Evolutionary conservation across 495 filamentous ascomycete genomes (phyloP).

Genomic region (Xeromyces bisporus): DNA sequence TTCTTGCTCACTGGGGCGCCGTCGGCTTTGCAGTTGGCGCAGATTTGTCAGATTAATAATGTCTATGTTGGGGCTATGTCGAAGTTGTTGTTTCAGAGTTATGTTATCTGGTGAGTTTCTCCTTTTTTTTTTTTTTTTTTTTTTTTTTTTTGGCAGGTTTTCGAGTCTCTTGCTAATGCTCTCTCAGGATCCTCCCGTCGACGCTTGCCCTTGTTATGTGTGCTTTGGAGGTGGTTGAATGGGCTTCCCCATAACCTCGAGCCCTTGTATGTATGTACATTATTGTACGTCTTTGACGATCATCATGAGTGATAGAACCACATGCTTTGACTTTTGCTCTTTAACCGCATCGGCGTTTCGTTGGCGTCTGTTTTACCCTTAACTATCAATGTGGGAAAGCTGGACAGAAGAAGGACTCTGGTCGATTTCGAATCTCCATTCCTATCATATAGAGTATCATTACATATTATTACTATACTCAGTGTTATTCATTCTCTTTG

Average conservation of each 20-base stretch:
- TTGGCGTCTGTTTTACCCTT: background rate
- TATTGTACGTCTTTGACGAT: background rate
- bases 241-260: slow-evolving; percentile 37
- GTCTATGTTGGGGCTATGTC: slow-evolving; percentile 92
- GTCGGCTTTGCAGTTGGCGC: slow-evolving; percentile 83
- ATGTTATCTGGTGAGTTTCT: slow-evolving; percentile 69
- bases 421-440: too few species aligned
- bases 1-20: slow-evolving; percentile 91
- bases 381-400: too few species aligned
- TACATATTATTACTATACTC: too few species aligned
- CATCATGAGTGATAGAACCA: background rate
- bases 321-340: background rate
- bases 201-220: slow-evolving; percentile 81
- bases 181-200: slow-evolving; percentile 71
- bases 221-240: slow-evolving; percentile 85
- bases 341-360: background rate
- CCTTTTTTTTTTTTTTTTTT: background rate
- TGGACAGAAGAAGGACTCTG: too few species aligned
- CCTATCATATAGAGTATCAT: too few species aligned
- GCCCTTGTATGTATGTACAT: background rate
- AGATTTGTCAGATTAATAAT: slow-evolving; percentile 96
- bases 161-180: slow-evolving; percentile 2
- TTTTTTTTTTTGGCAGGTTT: background rate
- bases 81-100: slow-evolving; percentile 87
- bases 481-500: too few species aligned